Percentiles rank a stretch among this genome's conserved stretches.
phyloP scores from a whole-genome alignment of 1,139 yeast genomes.

The Candida glucosophila region DNA sequence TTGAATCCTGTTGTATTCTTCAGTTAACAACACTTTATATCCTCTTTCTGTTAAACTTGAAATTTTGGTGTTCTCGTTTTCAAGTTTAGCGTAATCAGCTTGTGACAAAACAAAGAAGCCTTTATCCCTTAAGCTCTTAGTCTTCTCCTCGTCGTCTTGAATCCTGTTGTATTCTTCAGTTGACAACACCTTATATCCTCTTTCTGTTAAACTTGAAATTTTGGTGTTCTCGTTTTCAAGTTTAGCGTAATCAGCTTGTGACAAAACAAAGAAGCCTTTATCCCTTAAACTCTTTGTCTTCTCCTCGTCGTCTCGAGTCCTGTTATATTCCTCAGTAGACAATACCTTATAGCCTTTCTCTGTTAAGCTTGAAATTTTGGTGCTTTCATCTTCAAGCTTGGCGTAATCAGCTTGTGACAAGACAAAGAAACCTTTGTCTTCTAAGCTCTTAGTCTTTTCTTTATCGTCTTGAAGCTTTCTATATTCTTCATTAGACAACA shows the following conservation, averaged over 20 bases:
- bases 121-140: too few species aligned
- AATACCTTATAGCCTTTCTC: neutral
- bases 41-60: conserved; percentile 8
- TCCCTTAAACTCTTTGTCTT: neutral
- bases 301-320: conserved; percentile 2
- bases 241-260: conserved; percentile 17
- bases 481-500: conserved; percentile 9
- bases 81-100: conserved; percentile 13
- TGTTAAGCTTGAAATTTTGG: conserved; percentile 9
- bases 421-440: neutral
- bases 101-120: conserved; percentile 16
- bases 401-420: neutral
- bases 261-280: conserved; percentile 9
- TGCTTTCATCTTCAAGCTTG: conserved; percentile 8
- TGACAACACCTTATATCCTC: neutral
- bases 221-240: conserved; percentile 10
- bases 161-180: conserved; percentile 13
- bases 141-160: conserved; percentile 4
- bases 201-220: conserved; percentile 6
- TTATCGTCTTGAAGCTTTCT: conserved; percentile 6
- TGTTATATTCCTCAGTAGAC: conserved; percentile 11
- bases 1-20: conserved; percentile 4
- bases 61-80: conserved; percentile 11
- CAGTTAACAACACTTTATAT: too few species aligned
- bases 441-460: neutral